Evolutionary conservation across 768 basidiomycete species (phyloP), one percentile per base, ranked within the genome.

Genomic region (Kondoa subrosea): DNA sequence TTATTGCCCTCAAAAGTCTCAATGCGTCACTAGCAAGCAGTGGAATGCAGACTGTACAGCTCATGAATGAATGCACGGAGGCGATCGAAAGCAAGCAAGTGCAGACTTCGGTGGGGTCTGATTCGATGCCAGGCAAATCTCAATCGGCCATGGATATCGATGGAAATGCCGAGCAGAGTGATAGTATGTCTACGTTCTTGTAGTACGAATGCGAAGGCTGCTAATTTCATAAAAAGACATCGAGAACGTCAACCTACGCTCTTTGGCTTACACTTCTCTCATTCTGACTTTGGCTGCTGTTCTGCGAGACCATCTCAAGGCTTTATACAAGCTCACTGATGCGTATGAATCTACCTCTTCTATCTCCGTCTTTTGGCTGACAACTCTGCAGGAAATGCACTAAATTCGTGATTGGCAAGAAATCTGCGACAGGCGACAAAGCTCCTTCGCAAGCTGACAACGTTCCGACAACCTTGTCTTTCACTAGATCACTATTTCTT

Each of bases 361-460:
- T 3, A 12, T 67, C 57, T 0, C 1, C 1, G 0, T 4, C 16
- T 17, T 8, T 50, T 15, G 57, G 8, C 56, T 63, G 17, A 3
- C 25, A 16, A 33, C 27, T 70, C 57, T 72, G 66, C 32, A 95
- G 91, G 57, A 97, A 95, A 87, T 91, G 91, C 71, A 80, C 82
- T 59, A 96, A 91, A 77, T 95, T 88, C 75, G 82, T 85, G 2
- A 77, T 85, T 2, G 87, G 87, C 25, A 97, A 96, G 82, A 96
- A 96, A 78, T 89, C 85, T 66, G 84, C 88, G 0, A 76, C 87
- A 1, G 92, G 92, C 0, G 93, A 99, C 76, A 88, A 85, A 74
- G 82, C 30, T 27, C 69, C 69, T 15, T 34, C 57, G 12, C 29
- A 3, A 17, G 34, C 60, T 1, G 58, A 56, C 26, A 61, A 31